Base-by-base conservation (phyloP, 2,329 filamentous ascomycete genomes). In the Escovopsis weberi region DNA sequence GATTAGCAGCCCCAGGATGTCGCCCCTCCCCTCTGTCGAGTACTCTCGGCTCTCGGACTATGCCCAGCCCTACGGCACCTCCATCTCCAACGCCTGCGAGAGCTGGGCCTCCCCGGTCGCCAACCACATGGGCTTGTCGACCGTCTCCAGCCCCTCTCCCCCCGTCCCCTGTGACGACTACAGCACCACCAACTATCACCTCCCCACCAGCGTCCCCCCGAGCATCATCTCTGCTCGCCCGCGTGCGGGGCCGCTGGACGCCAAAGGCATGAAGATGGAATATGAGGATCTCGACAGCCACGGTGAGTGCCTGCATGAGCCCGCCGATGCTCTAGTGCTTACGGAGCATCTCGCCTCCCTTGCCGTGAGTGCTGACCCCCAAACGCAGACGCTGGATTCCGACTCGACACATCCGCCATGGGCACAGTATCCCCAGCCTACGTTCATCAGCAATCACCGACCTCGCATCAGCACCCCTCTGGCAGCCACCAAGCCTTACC, bases 111-210 rank as follows among this genome's bases (percentile, higher is more conserved):
- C 62, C 37, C 58, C 60, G 12, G 58, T 70, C 7, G 58, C 66
- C 23, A 63, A 63, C 41, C 61, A 66, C 33, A 44, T 70, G 18
- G 23, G 23, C 28, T 58, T 67, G 12, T 70, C 69, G 39, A 69
- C 63, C 40, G 68, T 68, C 10, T 71, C 70, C 18, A 74, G 69
- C 52, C 70, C 70, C 15, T 64, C 67, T 3, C 72, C 70, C 2
- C 70, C 69, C 2, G 63, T 60, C 37, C 60, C 60, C 41, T 60
- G 62, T 39, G 68, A 72, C 40, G 69, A 74, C 40, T 70, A 69
- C 52, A 61, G 57, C 45, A 55, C 52, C 42, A 58, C 51, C 28
- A 11, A 9, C 28, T 32, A 32, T 11, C 73, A 71, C 53, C 68
- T 71, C 45, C 66, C 69, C 8, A 68, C 67, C 23, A 71, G 68